These are phyloP conservation scores for Amaranthus hypochondriacus DNA, from an alignment of 148 eudicot genomes.

Conservation along the genomic window DNA sequence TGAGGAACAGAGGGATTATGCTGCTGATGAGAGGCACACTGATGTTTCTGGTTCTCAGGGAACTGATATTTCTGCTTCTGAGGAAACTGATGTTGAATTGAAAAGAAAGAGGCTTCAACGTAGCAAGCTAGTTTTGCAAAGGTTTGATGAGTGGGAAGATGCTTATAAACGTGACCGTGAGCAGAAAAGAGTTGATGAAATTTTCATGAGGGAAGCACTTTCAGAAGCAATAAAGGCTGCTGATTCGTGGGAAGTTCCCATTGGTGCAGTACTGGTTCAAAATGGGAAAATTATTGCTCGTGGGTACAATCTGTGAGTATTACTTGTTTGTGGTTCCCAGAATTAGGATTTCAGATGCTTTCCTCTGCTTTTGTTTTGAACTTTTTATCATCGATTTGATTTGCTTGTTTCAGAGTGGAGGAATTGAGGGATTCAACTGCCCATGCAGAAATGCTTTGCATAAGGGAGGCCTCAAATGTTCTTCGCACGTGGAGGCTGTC, in stretches of 20 bases:
- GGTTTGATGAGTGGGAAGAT: constrained; percentile 80
- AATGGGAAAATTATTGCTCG: constrained; percentile 82
- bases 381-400: constrained; percentile 1
- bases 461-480: constrained; percentile 72
- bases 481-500: constrained; percentile 83
- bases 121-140: constrained; percentile 45
- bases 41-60: neutral
- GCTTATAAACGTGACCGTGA: constrained; percentile 66
- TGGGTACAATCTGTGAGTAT: constrained; percentile 76
- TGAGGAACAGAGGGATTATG: constrained; percentile 26
- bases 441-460: constrained; percentile 92
- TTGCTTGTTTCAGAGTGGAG: constrained; percentile 58
- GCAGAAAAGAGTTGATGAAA: constrained; percentile 67
- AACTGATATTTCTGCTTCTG: constrained; percentile 14
- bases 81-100: constrained; percentile 31
- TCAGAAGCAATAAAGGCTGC: constrained; percentile 82
- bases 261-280: constrained; percentile 88
- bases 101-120: constrained; percentile 51
- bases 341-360: neutral
- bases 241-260: constrained; percentile 93
- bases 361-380: neutral
- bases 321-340: neutral
- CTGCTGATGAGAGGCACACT: constrained; percentile 23
- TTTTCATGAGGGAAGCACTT: constrained; percentile 86
- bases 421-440: constrained; percentile 89